Percentiles rank a stretch among this genome's conserved stretches.
phyloP scores from a whole-genome alignment of 257 asterid genomes.

The Scutellaria galericulata region DNA sequence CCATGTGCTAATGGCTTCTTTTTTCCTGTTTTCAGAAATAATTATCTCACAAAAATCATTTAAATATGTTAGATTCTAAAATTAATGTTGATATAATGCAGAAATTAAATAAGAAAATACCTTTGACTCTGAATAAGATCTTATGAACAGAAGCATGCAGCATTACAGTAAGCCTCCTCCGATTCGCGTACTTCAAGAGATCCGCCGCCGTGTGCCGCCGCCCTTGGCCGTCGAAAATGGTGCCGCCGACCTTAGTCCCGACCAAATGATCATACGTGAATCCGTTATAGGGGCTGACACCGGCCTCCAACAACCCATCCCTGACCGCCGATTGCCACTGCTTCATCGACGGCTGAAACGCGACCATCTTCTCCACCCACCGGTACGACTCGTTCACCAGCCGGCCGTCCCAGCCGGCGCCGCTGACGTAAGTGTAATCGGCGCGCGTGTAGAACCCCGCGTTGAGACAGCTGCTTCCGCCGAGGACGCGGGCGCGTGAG shows the following conservation, averaged over 20 bases:
- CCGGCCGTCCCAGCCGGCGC: conserved; percentile 59
- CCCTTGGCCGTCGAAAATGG: conserved; percentile 63
- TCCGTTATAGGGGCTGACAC: conserved; percentile 65
- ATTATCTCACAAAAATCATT: too few species aligned
- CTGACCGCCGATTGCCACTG: conserved; percentile 81
- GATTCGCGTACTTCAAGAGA: conserved; percentile 68
- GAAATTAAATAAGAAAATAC: conserved; percentile 32
- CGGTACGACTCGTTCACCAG: conserved; percentile 61
- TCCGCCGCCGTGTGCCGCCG: conserved; percentile 81
- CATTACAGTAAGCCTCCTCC: conserved; percentile 56
- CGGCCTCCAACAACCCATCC: conserved; percentile 65
- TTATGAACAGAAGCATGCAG: conserved; percentile 73
- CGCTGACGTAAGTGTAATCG: conserved; percentile 37
- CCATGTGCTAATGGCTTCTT: conserved; percentile 66
- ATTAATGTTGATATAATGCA: too few species aligned
- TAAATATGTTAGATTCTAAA: background rate
- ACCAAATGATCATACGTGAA: conserved; percentile 71
- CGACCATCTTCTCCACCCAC: conserved; percentile 79
- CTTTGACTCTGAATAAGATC: conserved; percentile 56
- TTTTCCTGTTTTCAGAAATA: conserved; percentile 33
- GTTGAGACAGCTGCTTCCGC: conserved; percentile 74
- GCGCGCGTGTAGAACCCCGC: conserved; percentile 86
- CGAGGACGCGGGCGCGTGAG: conserved; percentile 71
- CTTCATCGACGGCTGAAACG: conserved; percentile 61
- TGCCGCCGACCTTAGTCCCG: conserved; percentile 82